Evolutionary conservation across 352 stramenopile genomes (phyloP), one percentile per base, ranked within the genome.

Genomic region (Phytophthora pluvialis): DNA sequence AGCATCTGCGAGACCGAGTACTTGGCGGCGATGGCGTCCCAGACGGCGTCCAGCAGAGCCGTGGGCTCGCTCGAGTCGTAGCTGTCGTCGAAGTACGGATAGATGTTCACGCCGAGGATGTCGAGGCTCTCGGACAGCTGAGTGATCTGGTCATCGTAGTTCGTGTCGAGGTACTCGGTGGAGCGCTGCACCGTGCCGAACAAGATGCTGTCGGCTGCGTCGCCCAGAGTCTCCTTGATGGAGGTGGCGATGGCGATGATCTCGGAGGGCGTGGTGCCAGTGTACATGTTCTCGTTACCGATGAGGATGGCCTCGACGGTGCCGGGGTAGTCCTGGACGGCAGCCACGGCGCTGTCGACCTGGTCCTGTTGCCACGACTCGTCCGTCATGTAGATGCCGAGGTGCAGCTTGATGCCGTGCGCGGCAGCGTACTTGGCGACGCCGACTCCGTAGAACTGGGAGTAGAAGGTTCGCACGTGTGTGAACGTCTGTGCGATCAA

Each of bases 91-190:
- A 89, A 89, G 67, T 73, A 89, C 53, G 77, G 80, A 62, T 89
- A 89, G 62, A 89, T 86, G 47, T 89, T 86, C 26, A 86, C 77
- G 9, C 77, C 80, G 7, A 89, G 69, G 53, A 89, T 80, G 57
- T 89, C 77, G 11, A 89, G 65, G 46, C 64, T 77, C 25, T 51
- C 56, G 10, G 75, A 77, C 4, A 89, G 54, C 28, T 62, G 43
- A n/a, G 72, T 70, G 31, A 71, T 78, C 49, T 89, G 70, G n/a
- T 54, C 45, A 38, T 78, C 66, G 47, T 78, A 80, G 46, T 38
- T 28, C n/a, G 65, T 56, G 64, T 83, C 74, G 3, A 88, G 60
- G 60, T 83, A 86, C 43, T 87, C 81, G 4, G 71, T 88, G 59
- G 83, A 82, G n/a, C 81, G 77, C 61, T 91, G 82, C 45, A 75